Percentiles rank a stretch among this genome's conserved stretches.
Conservation (phyloP, 345 rosid species). For the Mallotus nudiflorus region DNA sequence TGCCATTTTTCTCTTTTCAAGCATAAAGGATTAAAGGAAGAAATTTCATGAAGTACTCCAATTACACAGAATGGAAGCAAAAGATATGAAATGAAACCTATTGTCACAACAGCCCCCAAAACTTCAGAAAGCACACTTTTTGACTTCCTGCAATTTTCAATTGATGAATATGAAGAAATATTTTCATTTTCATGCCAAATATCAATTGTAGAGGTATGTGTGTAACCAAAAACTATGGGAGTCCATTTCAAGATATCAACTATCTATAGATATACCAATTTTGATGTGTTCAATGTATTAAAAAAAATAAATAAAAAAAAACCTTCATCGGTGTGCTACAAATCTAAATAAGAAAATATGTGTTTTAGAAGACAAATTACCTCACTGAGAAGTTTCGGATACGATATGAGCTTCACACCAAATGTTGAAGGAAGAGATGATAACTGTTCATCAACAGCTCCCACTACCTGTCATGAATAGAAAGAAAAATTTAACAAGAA, state of each 20-base stretch:
- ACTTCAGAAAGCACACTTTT: not conserved
- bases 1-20: not conserved
- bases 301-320: not conserved
- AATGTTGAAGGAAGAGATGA: constrained; percentile 65
- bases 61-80: not conserved
- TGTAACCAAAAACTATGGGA: not conserved
- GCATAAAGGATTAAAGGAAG: constrained; percentile 1
- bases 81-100: not conserved
- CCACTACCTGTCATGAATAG: constrained; percentile 59
- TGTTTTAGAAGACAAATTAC: constrained; percentile 7
- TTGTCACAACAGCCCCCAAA: not conserved
- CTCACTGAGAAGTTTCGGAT: constrained; percentile 50
- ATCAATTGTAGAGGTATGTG: not conserved
- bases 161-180: too few relatives aligned
- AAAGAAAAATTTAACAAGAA: not conserved
- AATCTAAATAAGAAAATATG: not conserved
- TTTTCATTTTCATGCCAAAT: not conserved
- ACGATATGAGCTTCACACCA: constrained; percentile 59
- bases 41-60: not conserved
- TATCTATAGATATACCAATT: not conserved
- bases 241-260: constrained; percentile 5
- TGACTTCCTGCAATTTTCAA: not conserved
- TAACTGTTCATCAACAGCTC: constrained; percentile 65
- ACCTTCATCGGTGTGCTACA: not conserved
- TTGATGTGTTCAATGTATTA: not conserved